A percentile compares a stretch with the other conserved stretches of the same genome.
phyloP scores from a whole-genome alignment of 805 yeast species.

The Starmerella apis region DNA sequence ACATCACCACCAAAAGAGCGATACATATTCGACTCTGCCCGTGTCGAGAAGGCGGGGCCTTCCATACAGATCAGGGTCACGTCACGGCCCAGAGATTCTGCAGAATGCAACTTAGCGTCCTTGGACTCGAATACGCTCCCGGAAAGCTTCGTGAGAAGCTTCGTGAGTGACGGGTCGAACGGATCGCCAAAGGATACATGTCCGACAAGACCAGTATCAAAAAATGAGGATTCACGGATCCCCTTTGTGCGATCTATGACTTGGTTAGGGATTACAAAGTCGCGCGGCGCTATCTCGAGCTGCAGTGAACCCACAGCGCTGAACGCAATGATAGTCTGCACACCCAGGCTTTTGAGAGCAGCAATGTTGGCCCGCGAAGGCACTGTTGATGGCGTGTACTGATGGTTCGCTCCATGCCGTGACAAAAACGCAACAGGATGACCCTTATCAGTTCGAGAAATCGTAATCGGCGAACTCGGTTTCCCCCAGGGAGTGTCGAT shows the following conservation, averaged over 20 bases:
- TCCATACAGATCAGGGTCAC: conserved; percentile 92
- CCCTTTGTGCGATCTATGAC: conserved; percentile 96
- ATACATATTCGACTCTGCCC: conserved; percentile 90
- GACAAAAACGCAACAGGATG: conserved; percentile 88
- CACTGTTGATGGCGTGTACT: conserved; percentile 80
- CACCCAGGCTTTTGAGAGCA: conserved; percentile 80
- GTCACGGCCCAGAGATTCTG: conserved; percentile 46
- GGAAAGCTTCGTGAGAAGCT: conserved; percentile 44
- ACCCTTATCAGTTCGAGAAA: conserved; percentile 65
- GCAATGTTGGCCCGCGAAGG: conserved; percentile 93
- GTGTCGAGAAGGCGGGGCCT: conserved; percentile 94
- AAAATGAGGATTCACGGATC: conserved; percentile 77
- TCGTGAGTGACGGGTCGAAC: conserved; percentile 64
- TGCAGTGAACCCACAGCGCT: conserved; percentile 94
- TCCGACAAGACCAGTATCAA: conserved; percentile 88
- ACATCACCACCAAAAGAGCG: conserved; percentile 84
- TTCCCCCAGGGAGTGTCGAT: conserved; percentile 94
- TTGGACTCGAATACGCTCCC: conserved; percentile 26
- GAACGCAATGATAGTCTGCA: conserved; percentile 79
- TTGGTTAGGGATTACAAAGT: conserved; percentile 93
- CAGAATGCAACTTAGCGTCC: conserved; percentile 57
- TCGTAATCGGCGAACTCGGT: conserved; percentile 88
- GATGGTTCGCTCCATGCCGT: conserved; percentile 88
- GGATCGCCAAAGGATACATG: conserved; percentile 98
- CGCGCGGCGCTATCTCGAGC: conserved; percentile 81